phyloP scores from a whole-genome alignment of 768 basidiomycete species.

The Tricholoma hemisulphureum region DNA sequence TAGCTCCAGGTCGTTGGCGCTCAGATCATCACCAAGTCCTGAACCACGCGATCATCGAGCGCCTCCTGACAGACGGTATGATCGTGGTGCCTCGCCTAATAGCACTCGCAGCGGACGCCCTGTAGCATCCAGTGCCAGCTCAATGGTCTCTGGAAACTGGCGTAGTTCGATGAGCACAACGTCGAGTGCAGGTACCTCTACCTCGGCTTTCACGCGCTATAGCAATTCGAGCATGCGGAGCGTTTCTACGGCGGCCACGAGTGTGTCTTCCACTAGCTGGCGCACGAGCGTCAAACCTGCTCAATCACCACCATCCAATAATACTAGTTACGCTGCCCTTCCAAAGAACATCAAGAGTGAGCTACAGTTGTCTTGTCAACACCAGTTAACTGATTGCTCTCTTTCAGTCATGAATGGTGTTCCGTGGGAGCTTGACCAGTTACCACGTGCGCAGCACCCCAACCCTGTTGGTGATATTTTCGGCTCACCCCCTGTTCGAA shows the following conservation, averaged over 20 bases:
- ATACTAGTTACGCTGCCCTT: slow-evolving; percentile 31
- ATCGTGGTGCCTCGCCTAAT: slow-evolving; percentile 58
- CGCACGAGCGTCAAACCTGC: slow-evolving; percentile 47
- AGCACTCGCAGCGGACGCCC: slow-evolving; percentile 55
- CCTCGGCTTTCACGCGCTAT: slow-evolving; percentile 75
- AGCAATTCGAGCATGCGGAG: slow-evolving; percentile 74
- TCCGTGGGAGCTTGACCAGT: slow-evolving; percentile 70
- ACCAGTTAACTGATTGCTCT: slow-evolving; percentile 10
- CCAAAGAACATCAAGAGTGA: slow-evolving; percentile 83
- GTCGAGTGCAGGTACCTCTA: slow-evolving; percentile 65
- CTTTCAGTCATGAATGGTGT: slow-evolving; percentile 69
- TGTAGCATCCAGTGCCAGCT: slow-evolving; percentile 57
- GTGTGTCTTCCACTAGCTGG: slow-evolving; percentile 74
- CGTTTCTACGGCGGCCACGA: slow-evolving; percentile 78
- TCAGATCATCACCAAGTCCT: slow-evolving; percentile 25
- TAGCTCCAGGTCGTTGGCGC: slow-evolving; percentile 16
- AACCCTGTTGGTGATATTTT: slow-evolving; percentile 65
- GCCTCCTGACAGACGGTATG: slow-evolving; percentile 30
- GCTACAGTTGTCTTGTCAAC: slow-evolving; percentile 27
- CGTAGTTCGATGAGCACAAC: slow-evolving; percentile 73
- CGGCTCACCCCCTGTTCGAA: slow-evolving; percentile 58
- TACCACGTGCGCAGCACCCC: slow-evolving; percentile 63
- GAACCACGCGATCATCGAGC: slow-evolving; percentile 34
- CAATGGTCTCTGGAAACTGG: slow-evolving; percentile 70
- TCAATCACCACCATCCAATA: slow-evolving; percentile 24